Conservation (phyloP, 139 green algal species). For the Axilococcus clingmanii region DNA sequence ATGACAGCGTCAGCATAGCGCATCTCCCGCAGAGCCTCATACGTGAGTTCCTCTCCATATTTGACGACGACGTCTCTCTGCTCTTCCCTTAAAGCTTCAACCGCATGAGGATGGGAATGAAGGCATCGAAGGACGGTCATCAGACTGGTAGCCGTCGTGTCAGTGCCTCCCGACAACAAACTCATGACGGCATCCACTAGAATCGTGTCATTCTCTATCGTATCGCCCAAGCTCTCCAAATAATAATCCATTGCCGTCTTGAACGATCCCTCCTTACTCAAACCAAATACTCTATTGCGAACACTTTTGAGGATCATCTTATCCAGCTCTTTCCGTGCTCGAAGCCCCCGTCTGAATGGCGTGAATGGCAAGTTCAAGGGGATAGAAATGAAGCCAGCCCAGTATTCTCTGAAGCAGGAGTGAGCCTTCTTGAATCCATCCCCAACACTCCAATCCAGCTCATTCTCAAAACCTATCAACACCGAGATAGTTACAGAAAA, state of each 20-base stretch:
- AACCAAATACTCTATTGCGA: neutral
- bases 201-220: neutral
- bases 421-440: neutral
- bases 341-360: neutral
- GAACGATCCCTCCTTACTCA: neutral
- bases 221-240: neutral
- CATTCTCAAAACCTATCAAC: neutral
- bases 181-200: neutral
- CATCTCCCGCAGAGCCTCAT: slow-evolving; percentile 16
- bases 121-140: neutral
- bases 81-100: neutral
- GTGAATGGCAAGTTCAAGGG: neutral
- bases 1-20: slow-evolving; percentile 6
- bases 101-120: neutral
- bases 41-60: slow-evolving; percentile 6
- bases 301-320: neutral
- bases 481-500: neutral
- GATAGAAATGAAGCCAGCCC: neutral
- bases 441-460: neutral
- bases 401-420: neutral
- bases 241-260: neutral
- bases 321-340: neutral
- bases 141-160: neutral
- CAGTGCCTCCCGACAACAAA: neutral
- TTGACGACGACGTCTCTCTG: slow-evolving; percentile 9